Percentiles rank a stretch among this genome's conserved stretches.
phyloP scores from a whole-genome alignment of 345 rosid species.

The Erucastrum elatum region DNA sequence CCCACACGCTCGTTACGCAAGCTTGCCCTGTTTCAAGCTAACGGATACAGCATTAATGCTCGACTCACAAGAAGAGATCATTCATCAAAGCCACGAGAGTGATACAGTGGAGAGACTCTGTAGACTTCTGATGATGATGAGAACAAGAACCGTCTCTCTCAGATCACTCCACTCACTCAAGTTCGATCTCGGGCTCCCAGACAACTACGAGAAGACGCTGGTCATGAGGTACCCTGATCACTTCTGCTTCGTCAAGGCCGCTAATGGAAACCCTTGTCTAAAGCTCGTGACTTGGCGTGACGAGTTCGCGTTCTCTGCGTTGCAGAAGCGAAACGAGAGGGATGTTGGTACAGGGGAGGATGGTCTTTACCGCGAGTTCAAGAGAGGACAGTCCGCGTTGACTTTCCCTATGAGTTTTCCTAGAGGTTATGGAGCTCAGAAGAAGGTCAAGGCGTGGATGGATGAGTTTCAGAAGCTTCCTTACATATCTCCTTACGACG shows the following conservation, averaged over 20 bases:
- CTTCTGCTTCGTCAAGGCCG: constrained; percentile 60
- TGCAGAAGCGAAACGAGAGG: constrained; percentile 61
- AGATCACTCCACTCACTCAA: constrained; percentile 70
- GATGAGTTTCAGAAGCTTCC: constrained; percentile 95
- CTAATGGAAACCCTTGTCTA: constrained; percentile 56
- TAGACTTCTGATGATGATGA: constrained; percentile 89
- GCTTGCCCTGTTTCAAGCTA: constrained; percentile 82
- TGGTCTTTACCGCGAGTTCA: constrained; percentile 57
- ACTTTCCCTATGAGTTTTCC: constrained; percentile 85
- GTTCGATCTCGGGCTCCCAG: constrained; percentile 88
- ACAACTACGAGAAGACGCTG: constrained; percentile 64
- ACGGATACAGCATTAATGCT: constrained; percentile 81
- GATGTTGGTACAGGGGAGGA: constrained; percentile 44
- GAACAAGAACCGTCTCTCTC: constrained; percentile 58
- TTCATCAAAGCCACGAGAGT: constrained; percentile 60
- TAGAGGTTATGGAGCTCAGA: constrained; percentile 91
- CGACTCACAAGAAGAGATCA: constrained; percentile 72
- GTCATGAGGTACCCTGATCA: constrained; percentile 66
- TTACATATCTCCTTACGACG: constrained; percentile 90
- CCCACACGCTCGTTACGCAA: constrained; percentile 74
- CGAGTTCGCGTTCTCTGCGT: constrained; percentile 66
- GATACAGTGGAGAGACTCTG: constrained; percentile 83
- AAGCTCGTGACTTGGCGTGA: constrained; percentile 63
- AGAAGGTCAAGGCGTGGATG: constrained; percentile 94
- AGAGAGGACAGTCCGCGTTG: constrained; percentile 68